Base-by-base conservation (phyloP, 352 stramenopile genomes). In the Globisporangium cystogenes region DNA sequence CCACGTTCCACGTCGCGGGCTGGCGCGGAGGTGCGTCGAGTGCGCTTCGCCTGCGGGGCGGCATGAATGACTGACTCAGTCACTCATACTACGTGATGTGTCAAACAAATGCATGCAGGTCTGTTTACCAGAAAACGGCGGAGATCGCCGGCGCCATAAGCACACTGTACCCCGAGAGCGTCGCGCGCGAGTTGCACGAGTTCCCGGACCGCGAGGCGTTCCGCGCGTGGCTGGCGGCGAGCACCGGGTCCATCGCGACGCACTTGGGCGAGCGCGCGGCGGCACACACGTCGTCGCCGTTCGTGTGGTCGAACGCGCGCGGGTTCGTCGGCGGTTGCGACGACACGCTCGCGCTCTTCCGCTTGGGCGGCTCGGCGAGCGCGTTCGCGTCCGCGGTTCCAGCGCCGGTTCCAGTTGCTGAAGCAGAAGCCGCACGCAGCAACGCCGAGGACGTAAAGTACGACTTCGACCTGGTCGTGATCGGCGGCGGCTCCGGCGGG, bases 401-500 rank as follows among this genome's bases (percentile, higher is more conserved):
- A 31, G 45, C 48, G 36, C 11, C 21, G 15, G n/a, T 18, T 35
- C 24, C 27, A 23, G 24, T 36, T 14, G 59, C 54, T 14, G 18
- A 8, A 27, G 11, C 36, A 45, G 44, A 24, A 33, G 46, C 44
- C 4, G 21, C 39, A 26, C 20, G 27, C 3, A 31, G 42, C 8
- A 40, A 33, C 8, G 62, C 67, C 37, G 64, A 73, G 6, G 59
- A 68, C 11, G 48, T 41, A 21, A 74, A 26, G 60, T 93, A 89
- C 57, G 82, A 93, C 72, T 93, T 87, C 49, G 83, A 93, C 48
- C 52, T 91, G n/a, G 62, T 91, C 24, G 83, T 93, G 27, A 91
- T 93, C 55, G 83, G 83, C 40, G 83, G 83, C 33, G 83, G 83
- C 18, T 90, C 76, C 5, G 83, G 83, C n/a, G 90, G 96, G 21